A percentile compares a stretch with the other conserved stretches of the same genome.
phyloP scores from a whole-genome alignment of 805 yeast genomes.

The Cyberlindnera subsufficiens region DNA sequence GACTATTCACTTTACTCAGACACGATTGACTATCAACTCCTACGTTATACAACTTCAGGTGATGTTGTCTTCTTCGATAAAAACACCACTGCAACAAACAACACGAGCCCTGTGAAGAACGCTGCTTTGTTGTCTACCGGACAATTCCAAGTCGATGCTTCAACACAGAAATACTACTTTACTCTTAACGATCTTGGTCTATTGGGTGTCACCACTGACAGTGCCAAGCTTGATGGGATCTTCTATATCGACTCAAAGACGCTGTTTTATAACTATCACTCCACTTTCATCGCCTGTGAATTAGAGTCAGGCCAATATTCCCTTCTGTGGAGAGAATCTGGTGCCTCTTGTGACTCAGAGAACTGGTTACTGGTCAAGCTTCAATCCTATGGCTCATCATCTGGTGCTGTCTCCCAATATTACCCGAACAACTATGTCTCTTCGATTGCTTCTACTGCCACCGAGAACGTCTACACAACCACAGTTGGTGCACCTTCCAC shows the following conservation, averaged over 20 bases:
- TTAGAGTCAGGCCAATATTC: constrained; percentile 7
- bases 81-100: constrained; percentile 1
- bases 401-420: constrained; percentile 8
- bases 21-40: constrained; percentile 13
- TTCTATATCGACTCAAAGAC: constrained; percentile 8
- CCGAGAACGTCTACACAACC: constrained; percentile 16
- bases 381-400: constrained; percentile 6
- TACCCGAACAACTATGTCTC: constrained; percentile 13
- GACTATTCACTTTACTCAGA: constrained; percentile 14
- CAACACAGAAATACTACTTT: constrained; percentile 4
- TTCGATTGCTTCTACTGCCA: constrained; percentile 18
- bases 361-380: constrained; percentile 18
- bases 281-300: constrained; percentile 19
- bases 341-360: constrained; percentile 16
- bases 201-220: constrained; percentile 6
- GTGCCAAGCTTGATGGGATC: constrained; percentile 9
- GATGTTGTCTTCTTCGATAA: constrained; percentile 13
- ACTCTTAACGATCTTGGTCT: constrained; percentile 11
- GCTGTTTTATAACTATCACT: constrained; percentile 16
- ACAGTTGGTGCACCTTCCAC: constrained; percentile 9
- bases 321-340: constrained; percentile 18
- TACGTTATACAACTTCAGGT: constrained; percentile 11
- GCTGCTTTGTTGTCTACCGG: constrained; percentile 10
- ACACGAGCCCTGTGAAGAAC: constrained; percentile 7
- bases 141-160: constrained; percentile 6